Percentiles rank a stretch among this genome's conserved stretches.
Conservation (phyloP, 495 filamentous ascomycete species). For the Lasiosphaeriaceae sp. region DNA sequence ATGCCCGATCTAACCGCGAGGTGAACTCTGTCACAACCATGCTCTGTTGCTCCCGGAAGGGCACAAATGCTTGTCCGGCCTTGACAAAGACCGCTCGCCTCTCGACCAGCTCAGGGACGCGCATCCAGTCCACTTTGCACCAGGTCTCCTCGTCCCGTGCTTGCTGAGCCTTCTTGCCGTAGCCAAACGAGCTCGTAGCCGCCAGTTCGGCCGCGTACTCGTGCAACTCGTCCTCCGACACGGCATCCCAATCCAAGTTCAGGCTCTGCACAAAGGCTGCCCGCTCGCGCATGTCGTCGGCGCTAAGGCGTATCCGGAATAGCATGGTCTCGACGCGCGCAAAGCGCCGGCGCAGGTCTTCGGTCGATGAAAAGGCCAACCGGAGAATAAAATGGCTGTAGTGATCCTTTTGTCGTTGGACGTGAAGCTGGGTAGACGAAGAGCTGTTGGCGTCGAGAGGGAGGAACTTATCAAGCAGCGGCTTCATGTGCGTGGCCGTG, state of each 20-base stretch:
- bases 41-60: conserved; percentile 74
- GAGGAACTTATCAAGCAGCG: conserved; percentile 80
- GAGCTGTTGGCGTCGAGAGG: conserved; percentile 76
- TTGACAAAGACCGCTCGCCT: conserved; percentile 68
- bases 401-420: conserved; percentile 91
- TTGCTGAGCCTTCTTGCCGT: conserved; percentile 42
- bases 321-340: conserved; percentile 81
- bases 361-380: conserved; percentile 85
- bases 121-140: conserved; percentile 95
- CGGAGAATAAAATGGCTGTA: conserved; percentile 97
- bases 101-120: conserved; percentile 88
- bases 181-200: conserved; percentile 22
- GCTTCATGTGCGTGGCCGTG: conserved; percentile 71
- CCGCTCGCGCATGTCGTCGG: conserved; percentile 66
- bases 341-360: conserved; percentile 89
- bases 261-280: conserved; percentile 72
- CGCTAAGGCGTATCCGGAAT: conserved; percentile 73
- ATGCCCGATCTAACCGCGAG: conserved; percentile 64
- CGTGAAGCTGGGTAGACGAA: conserved; percentile 49
- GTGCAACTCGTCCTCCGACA: conserved; percentile 68
- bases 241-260: conserved; percentile 71
- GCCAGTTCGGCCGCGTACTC: conserved; percentile 44
- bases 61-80: conserved; percentile 87
- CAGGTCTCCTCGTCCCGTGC: conserved; percentile 64
- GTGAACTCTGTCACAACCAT: conserved; percentile 89